A percentile compares a stretch with the other conserved stretches of the same genome.
phyloP scores from a whole-genome alignment of 208 protist species.

The Crithidia thermophila region DNA sequence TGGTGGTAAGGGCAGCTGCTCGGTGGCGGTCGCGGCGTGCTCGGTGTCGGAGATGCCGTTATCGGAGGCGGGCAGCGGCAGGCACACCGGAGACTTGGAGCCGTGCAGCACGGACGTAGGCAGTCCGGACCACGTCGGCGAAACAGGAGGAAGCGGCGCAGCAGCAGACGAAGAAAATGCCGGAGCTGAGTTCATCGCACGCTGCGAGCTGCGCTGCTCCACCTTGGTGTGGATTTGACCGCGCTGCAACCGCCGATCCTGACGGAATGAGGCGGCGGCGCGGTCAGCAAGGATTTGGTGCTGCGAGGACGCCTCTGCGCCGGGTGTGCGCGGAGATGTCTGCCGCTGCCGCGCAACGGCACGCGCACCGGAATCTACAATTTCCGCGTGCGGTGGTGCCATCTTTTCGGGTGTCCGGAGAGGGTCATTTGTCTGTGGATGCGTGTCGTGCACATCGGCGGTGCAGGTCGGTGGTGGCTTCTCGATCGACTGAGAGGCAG shows the following conservation, averaged over 20 bases:
- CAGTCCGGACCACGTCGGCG: constrained; percentile 15
- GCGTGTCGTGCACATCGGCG: background rate
- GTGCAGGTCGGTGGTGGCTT: too few species aligned
- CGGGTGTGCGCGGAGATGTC: background rate
- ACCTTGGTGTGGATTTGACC: background rate
- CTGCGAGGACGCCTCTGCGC: background rate
- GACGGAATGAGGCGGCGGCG: constrained; percentile 33
- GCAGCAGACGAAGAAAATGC: background rate
- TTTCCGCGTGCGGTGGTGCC: too few species aligned
- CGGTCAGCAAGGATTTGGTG: constrained; percentile 19
- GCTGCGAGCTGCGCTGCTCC: background rate
- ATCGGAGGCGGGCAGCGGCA: background rate
- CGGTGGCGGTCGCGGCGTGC: background rate
- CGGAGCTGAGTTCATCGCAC: background rate
- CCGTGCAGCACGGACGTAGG: constrained; percentile 8
- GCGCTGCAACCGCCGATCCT: constrained; percentile 32
- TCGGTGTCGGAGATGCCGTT: background rate
- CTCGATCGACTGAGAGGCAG: too few species aligned
- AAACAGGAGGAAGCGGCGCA: background rate
- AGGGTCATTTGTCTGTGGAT: background rate
- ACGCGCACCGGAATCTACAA: too few species aligned
- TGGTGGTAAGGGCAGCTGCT: background rate
- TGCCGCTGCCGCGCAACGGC: background rate
- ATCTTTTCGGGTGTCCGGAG: too few species aligned
- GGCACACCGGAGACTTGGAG: background rate